A percentile compares a stretch with the other conserved stretches of the same genome.
phyloP scores from a whole-genome alignment of 495 filamentous ascomycete species.

The Delitschia confertaspora region DNA sequence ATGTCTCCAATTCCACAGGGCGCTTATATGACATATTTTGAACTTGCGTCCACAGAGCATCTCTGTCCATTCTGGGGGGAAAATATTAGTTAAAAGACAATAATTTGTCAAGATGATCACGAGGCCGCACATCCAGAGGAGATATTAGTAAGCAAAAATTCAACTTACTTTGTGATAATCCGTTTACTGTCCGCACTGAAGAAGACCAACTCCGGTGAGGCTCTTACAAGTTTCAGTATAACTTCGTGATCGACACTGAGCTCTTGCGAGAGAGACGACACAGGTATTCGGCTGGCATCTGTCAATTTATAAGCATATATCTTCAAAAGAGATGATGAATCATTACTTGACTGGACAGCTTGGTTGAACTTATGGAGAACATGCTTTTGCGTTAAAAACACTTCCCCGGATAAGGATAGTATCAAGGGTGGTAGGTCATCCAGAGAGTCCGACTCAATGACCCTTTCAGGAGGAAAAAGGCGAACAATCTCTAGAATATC shows the following conservation, averaged over 20 bases:
- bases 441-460: not conserved
- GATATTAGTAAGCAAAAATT: no score
- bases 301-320: not conserved
- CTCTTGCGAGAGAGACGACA: conserved; percentile 5
- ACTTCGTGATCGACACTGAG: conserved; percentile 1
- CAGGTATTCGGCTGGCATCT: conserved; percentile 9
- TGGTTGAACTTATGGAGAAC: conserved; percentile 2
- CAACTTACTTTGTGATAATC: conserved; percentile 13
- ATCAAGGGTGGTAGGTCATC: not conserved
- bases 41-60: no score
- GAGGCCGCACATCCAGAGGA: no score
- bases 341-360: not conserved
- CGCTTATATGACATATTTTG: no score
- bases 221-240: conserved; percentile 3
- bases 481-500: conserved; percentile 9
- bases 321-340: conserved; percentile 2
- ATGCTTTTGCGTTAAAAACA: not conserved
- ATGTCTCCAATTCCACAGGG: no score
- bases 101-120: no score
- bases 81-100: no score
- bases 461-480: not conserved
- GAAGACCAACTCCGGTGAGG: conserved; percentile 4
- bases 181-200: conserved; percentile 6
- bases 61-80: no score
- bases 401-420: no score